Evolutionary conservation across 2,329 filamentous ascomycete genomes (phyloP), one percentile per base, ranked within the genome.

Genomic region (Penicillium hesseltinei): DNA sequence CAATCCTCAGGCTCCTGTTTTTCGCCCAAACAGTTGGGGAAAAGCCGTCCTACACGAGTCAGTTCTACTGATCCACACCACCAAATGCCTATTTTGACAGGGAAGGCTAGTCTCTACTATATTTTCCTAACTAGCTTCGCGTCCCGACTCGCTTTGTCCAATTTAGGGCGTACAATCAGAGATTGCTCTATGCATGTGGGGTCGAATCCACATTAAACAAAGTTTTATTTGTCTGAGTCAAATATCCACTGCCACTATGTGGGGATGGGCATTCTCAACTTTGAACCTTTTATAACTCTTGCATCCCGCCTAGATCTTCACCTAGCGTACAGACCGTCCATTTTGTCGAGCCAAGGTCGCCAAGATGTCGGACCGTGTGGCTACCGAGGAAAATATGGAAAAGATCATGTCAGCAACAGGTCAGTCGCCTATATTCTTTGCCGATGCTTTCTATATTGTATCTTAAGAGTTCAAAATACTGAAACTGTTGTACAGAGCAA

Each of bases 11-110:
- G 58, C 58, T 57, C 25, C 21, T 46, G 42, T 33, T 49, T 55
- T 44, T 47, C 43, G 52, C 45, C 39, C n/a, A 43, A 61, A 57
- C 44, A 54, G 23, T 57, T 57, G 57, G 50, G 29, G 36, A 51
- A 50, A 35, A 65, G 62, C 65, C 64, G 62, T 67, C 52, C 51
- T 66, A 66, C 52, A 64, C 64, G 64, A 59, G 48, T 31, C 8
- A 57, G 38, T 13, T 33, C 43, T 51, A n/a, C 11, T 35, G 65
- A 65, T 66, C 63, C 65, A 51, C 65, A 61, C 27, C 23, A 21
- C 17, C 23, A 33, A 53, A 25, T 65, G 42, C 63, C 58, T 25
- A 31, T 59, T 66, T 57, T 21, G 57, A 63, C 33, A 39, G 27
- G 38, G 42, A 51, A 48, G 47, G 33, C 58, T 46, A 47, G 40